These are phyloP conservation scores for Cutaneotrichosporon cutaneum DNA, from an alignment of 1,284 basidiomycete species.

Conservation along the genomic window DNA sequence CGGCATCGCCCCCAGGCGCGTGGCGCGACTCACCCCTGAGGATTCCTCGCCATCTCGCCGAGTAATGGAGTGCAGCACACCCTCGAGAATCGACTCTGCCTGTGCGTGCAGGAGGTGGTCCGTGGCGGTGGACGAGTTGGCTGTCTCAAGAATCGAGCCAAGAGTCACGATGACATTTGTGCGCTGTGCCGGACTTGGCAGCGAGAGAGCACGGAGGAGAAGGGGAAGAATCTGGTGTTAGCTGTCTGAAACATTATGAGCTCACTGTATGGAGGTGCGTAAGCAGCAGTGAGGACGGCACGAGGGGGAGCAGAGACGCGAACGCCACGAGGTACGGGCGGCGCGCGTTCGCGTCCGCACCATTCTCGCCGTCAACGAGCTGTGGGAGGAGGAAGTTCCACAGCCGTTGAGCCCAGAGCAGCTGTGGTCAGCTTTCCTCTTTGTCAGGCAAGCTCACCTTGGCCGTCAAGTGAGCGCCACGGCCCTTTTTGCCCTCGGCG, in stretches of 20 bases:
- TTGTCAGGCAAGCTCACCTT: slow-evolving; percentile 59
- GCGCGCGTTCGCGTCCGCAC: slow-evolving; percentile 27
- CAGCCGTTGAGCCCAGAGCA: slow-evolving; percentile 81
- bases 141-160: slow-evolving; percentile 66
- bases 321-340: slow-evolving; percentile 80
- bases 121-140: slow-evolving; percentile 51
- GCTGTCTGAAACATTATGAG: slow-evolving; percentile 7
- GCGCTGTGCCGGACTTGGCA: slow-evolving; percentile 71
- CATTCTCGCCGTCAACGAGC: slow-evolving; percentile 63
- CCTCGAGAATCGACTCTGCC: slow-evolving; percentile 66
- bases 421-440: slow-evolving; percentile 47
- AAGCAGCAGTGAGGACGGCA: slow-evolving; percentile 72
- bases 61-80: slow-evolving; percentile 64
- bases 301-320: slow-evolving; percentile 73
- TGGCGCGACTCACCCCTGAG: slow-evolving; percentile 34
- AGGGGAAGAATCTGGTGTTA: slow-evolving; percentile 74
- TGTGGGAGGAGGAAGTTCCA: slow-evolving; percentile 72
- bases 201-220: slow-evolving; percentile 76
- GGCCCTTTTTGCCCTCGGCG: slow-evolving; percentile 59
- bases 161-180: slow-evolving; percentile 78
- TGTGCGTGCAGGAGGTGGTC: slow-evolving; percentile 64
- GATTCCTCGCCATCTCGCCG: slow-evolving; percentile 30
- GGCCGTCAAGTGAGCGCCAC: slow-evolving; percentile 63
- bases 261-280: slow-evolving; percentile 66
- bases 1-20: not conserved